Conservation (phyloP, 768 basidiomycete species). For the Calocybe gangraenosa region DNA sequence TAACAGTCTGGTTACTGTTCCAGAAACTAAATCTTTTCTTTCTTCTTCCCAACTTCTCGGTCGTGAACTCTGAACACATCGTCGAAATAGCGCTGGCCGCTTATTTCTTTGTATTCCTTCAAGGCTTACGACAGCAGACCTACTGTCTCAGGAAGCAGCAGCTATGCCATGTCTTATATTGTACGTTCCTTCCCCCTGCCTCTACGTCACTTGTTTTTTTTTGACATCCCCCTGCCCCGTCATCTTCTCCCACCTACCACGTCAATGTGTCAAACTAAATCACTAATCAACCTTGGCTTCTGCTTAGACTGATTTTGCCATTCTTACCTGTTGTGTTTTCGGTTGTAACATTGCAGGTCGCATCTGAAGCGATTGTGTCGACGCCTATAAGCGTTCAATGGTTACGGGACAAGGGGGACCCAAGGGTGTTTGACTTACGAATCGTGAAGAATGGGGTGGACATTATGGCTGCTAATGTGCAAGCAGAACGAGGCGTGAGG, state of each 20-base stretch:
- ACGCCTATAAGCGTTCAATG: slow-evolving; percentile 3
- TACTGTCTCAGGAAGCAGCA: slow-evolving; percentile 10
- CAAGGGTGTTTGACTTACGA: slow-evolving; percentile 7
- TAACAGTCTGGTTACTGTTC: no score
- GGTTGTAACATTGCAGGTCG: not conserved
- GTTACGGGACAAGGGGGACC: slow-evolving; percentile 2
- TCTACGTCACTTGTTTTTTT: no score
- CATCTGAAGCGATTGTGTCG: not conserved
- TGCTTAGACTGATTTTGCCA: not conserved
- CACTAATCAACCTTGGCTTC: no score
- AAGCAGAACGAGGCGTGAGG: not conserved
- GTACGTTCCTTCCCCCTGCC: slow-evolving; percentile 7
- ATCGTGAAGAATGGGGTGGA: not conserved
- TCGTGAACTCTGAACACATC: no score
- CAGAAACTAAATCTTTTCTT: not conserved
- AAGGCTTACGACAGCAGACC: not conserved
- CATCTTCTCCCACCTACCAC: not conserved
- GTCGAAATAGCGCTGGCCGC: slow-evolving; percentile 12
- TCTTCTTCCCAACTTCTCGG: not conserved
- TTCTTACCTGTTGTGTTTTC: not conserved
- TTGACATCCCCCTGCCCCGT: no score
- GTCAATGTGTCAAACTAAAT: no score
- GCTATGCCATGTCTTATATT: slow-evolving; percentile 9
- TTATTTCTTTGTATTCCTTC: not conserved
- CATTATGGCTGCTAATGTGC: not conserved